A percentile compares a stretch with the other conserved stretches of the same genome.
Evolutionary conservation across 2,329 filamentous ascomycete species (phyloP).

Genomic region (Alternaria arborescens): DNA sequence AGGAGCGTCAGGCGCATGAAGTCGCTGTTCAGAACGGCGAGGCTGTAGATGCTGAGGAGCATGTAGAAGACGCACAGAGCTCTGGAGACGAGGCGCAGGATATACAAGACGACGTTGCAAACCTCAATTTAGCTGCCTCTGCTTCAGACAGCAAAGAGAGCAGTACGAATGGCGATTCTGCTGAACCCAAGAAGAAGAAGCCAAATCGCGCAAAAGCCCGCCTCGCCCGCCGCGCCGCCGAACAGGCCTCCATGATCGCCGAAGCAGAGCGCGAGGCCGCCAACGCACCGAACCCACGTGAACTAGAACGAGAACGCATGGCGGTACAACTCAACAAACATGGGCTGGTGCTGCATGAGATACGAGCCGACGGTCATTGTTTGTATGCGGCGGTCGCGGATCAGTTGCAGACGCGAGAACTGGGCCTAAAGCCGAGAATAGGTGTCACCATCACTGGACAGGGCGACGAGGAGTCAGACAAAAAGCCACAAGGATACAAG

Average conservation of each 20-base stretch:
- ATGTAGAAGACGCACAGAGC: conserved; percentile 4
- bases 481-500: conserved; percentile 62
- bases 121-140: conserved; percentile 15
- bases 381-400: conserved; percentile 91
- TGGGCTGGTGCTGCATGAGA: conserved; percentile 76
- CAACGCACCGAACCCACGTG: conserved; percentile 50
- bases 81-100: conserved; percentile 20
- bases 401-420: conserved; percentile 67
- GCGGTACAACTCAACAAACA: conserved; percentile 69
- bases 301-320: conserved; percentile 66
- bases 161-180: conserved; percentile 9
- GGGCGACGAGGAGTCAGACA: conserved; percentile 10
- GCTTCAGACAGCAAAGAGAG: not conserved
- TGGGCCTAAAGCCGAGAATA: conserved; percentile 49
- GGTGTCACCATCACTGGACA: conserved; percentile 29
- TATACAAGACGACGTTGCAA: conserved; percentile 21
- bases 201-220: conserved; percentile 92
- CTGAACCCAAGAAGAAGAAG: conserved; percentile 65
- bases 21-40: conserved; percentile 53
- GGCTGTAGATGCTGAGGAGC: conserved; percentile 18
- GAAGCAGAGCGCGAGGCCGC: conserved; percentile 78
- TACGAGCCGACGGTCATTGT: conserved; percentile 92
- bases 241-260: conserved; percentile 74
- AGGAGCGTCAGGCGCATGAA: conserved; percentile 63
- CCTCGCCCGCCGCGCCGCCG: conserved; percentile 85